Conservation (phyloP, 805 yeast species). For the Ogataea ramenticola region DNA sequence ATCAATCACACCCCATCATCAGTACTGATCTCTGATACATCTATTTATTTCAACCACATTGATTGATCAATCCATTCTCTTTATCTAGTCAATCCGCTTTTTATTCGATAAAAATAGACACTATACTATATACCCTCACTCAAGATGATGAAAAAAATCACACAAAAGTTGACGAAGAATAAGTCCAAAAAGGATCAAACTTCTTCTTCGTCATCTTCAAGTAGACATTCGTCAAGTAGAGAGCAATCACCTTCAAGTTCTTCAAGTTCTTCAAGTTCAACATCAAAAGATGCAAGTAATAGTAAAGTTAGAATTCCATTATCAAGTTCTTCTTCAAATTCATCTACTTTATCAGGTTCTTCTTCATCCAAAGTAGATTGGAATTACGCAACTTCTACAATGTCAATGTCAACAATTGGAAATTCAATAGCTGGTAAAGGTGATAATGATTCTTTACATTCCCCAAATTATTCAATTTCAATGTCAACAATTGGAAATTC, state of each 20-base stretch:
- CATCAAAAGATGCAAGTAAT: not conserved
- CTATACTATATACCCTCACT: no score
- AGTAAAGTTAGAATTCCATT: not conserved
- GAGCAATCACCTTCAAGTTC: conserved; percentile 10
- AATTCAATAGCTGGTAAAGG: not conserved
- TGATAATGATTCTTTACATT: not conserved
- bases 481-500: not conserved
- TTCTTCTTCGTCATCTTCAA: conserved; percentile 4
- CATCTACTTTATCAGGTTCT: conserved; percentile 5
- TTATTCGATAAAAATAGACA: no score
- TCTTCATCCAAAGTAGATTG: conserved; percentile 6
- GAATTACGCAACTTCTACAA: not conserved
- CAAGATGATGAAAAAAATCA: conserved; percentile 65
- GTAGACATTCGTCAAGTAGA: conserved; percentile 11
- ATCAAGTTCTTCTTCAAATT: conserved; percentile 5
- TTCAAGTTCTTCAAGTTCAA: not conserved
- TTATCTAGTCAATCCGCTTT: no score
- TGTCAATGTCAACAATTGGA: not conserved
- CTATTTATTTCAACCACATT: no score
- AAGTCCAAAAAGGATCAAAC: conserved; percentile 4
- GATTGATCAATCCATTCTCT: no score
- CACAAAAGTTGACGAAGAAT: conserved; percentile 28
- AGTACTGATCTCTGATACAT: no score
- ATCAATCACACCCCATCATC: no score
- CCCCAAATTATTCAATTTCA: not conserved